phyloP scores from a whole-genome alignment of 495 filamentous ascomycete genomes.

The Aspergillus leporis region DNA sequence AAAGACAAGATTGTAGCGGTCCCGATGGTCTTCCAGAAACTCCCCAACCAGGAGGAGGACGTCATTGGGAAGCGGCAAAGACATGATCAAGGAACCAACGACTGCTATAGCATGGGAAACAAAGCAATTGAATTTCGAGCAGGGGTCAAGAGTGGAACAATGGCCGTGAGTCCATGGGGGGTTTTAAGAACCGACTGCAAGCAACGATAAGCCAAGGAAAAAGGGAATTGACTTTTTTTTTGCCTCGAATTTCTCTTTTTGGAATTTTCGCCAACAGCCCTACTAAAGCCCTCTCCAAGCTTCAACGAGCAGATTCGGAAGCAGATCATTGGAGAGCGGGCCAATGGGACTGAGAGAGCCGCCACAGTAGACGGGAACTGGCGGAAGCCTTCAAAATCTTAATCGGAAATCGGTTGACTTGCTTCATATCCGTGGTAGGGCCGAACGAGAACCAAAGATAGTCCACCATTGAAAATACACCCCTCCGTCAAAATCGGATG shows the following conservation, averaged over 20 bases:
- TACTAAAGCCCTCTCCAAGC: slow-evolving; percentile 1
- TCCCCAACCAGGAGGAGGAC: slow-evolving; percentile 36
- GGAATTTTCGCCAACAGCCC: slow-evolving; percentile 2
- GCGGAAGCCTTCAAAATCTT: slow-evolving; percentile 17
- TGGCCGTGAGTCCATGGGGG: neutral
- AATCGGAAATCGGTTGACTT: slow-evolving; percentile 20
- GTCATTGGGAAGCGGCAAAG: slow-evolving; percentile 28
- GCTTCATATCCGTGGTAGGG: slow-evolving; percentile 10
- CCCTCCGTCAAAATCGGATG: neutral
- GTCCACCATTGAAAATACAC: neutral
- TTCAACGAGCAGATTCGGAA: neutral
- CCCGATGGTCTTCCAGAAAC: slow-evolving; percentile 25
- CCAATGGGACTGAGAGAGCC: slow-evolving; percentile 8
- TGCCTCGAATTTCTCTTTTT: neutral
- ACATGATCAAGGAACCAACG: slow-evolving; percentile 1
- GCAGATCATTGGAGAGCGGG: slow-evolving; percentile 4
- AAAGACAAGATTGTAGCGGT: slow-evolving; percentile 36
- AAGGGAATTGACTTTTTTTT: neutral
- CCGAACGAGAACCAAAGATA: neutral
- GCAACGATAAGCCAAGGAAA: neutral
- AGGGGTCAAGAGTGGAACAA: neutral
- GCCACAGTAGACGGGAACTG: slow-evolving; percentile 12
- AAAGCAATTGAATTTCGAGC: slow-evolving; percentile 2
- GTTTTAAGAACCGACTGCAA: neutral
- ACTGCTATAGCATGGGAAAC: slow-evolving; percentile 1